Percentiles rank a stretch among this genome's conserved stretches.
phyloP scores from a whole-genome alignment of 108 stramenopile species.

The Nitzschia sp. region DNA sequence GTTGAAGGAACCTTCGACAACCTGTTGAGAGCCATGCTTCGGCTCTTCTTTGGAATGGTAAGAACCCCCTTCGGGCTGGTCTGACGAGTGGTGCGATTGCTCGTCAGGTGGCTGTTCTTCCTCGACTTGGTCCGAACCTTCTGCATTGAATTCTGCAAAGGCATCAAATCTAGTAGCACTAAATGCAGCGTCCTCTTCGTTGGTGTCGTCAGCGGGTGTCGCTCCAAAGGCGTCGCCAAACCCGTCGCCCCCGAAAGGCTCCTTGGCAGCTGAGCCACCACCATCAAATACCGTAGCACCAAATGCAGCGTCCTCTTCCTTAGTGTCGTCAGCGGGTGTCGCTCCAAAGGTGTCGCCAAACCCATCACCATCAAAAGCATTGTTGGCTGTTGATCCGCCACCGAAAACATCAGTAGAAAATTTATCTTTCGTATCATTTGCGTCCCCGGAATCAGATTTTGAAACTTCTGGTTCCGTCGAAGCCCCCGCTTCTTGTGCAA shows the following conservation, averaged over 20 bases:
- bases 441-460: neutral
- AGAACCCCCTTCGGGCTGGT: neutral
- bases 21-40: neutral
- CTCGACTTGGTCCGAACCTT: neutral
- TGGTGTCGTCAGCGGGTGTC: neutral
- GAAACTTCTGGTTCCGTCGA: neutral
- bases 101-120: neutral
- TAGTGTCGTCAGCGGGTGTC: neutral
- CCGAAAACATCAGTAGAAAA: neutral
- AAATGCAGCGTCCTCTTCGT: neutral
- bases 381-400: neutral
- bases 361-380: neutral
- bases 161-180: neutral
- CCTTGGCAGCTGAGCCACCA: neutral
- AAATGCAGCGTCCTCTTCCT: neutral
- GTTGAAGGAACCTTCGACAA: neutral
- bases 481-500: neutral
- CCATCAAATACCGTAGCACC: neutral
- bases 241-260: neutral
- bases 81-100: no score
- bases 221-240: neutral
- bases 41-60: neutral
- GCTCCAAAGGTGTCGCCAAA: neutral
- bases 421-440: neutral
- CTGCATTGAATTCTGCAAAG: neutral